Evolutionary conservation across 352 stramenopile species (phyloP).

Genomic region (Aphanomyces cochlioides): DNA sequence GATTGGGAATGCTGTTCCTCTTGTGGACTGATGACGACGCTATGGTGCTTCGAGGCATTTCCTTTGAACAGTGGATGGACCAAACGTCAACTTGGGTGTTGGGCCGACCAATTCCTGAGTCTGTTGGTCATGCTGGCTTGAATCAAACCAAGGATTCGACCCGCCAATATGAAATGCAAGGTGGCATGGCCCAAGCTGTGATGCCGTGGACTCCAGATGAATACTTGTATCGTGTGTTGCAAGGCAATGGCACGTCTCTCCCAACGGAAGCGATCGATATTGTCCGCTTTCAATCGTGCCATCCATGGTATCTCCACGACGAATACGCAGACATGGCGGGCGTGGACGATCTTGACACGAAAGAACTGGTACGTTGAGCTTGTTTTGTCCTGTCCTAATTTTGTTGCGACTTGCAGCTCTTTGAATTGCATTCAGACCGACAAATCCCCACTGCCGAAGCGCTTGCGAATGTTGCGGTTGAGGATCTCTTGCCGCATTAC

Average conservation of each 20-base stretch:
- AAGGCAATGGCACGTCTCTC: conserved; percentile 55
- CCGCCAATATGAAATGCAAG: conserved; percentile 3
- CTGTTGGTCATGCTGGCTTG: conserved; percentile 56
- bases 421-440: conserved; percentile 32
- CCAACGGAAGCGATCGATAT: conserved; percentile 57
- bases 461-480: conserved; percentile 41
- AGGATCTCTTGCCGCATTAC: conserved; percentile 60
- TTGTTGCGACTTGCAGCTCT: conserved; percentile 9
- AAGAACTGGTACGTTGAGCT: conserved; percentile 64
- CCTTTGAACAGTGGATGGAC: conserved; percentile 62
- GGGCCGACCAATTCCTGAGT: conserved; percentile 50
- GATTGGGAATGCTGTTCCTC: conserved; percentile 70
- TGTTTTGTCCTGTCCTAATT: neutral
- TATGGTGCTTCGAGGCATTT: conserved; percentile 59
- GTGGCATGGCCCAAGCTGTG: conserved; percentile 42
- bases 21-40: conserved; percentile 72
- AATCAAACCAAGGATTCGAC: conserved; percentile 57
- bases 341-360: conserved; percentile 51
- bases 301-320: conserved; percentile 57
- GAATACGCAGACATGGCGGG: conserved; percentile 49
- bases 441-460: conserved; percentile 41
- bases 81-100: conserved; percentile 65
- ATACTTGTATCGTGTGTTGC: conserved; percentile 68
- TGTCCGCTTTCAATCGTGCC: conserved; percentile 73
- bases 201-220: conserved; percentile 77